Evolutionary conservation across 768 basidiomycete genomes (phyloP).

Genomic region (Mycena capillaripes): DNA sequence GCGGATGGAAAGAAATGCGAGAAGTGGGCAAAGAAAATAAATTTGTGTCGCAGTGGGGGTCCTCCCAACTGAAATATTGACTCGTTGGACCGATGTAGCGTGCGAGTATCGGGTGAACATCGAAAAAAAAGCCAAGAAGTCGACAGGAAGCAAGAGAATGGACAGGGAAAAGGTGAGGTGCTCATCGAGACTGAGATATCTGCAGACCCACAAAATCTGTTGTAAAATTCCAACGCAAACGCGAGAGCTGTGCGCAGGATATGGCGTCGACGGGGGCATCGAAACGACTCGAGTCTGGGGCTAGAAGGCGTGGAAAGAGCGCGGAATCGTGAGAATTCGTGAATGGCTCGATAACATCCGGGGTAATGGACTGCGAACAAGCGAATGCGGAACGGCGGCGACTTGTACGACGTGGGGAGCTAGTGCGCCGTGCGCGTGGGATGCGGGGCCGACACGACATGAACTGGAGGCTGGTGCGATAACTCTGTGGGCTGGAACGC

Average conservation of each 20-base stretch:
- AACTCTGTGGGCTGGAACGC: not conserved
- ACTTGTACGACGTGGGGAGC: not conserved
- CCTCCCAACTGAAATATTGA: not conserved
- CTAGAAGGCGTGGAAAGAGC: not conserved
- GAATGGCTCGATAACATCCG: not conserved
- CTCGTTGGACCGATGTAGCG: not conserved
- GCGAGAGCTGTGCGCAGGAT: not conserved
- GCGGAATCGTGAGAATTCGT: not conserved
- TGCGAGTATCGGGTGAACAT: not conserved
- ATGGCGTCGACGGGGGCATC: not conserved
- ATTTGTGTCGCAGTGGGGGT: not conserved
- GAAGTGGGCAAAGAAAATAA: not conserved
- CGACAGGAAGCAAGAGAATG: not conserved
- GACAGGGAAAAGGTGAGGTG: not conserved
- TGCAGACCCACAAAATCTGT: not conserved
- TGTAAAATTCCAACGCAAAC: not conserved
- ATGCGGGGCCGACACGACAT: no score
- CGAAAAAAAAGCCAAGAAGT: not conserved
- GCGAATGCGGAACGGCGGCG: not conserved
- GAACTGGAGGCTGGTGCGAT: no score
- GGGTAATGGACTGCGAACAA: not conserved
- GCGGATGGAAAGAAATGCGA: not conserved
- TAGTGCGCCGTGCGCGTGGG: not conserved
- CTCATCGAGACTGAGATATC: not conserved
- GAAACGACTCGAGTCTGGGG: not conserved